Evolutionary conservation across 2,329 filamentous ascomycete genomes (phyloP).

Genomic region (Mariannaea sp.): DNA sequence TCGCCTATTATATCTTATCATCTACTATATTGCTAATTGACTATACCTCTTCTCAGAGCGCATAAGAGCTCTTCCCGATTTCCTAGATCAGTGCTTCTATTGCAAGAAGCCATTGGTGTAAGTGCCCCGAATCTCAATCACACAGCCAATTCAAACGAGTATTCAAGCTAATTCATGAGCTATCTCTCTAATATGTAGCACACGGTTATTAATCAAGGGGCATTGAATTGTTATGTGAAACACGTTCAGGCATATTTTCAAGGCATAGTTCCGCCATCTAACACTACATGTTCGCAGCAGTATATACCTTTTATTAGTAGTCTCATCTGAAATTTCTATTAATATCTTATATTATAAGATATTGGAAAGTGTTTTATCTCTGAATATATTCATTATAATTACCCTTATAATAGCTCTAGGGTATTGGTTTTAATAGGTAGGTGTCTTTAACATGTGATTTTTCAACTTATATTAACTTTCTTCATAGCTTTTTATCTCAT

Average conservation of each 20-base stretch:
- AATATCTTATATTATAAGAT: too few relatives aligned
- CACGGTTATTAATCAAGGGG: conserved; percentile 36
- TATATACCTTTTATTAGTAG: conserved; percentile 35
- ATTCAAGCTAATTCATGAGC: conserved; percentile 17
- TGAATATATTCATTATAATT: too few relatives aligned
- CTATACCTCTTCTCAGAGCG: conserved; percentile 30
- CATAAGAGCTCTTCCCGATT: conserved; percentile 38
- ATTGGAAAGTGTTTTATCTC: too few relatives aligned
- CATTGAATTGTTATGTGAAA: conserved; percentile 43
- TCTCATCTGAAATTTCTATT: neutral
- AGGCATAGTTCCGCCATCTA: conserved; percentile 40
- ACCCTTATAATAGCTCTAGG: too few relatives aligned
- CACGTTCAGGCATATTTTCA: conserved; percentile 45
- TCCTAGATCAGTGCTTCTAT: conserved; percentile 38
- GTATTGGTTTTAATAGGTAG: too few relatives aligned
- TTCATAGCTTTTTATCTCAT: too few relatives aligned
- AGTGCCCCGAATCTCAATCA: conserved; percentile 26
- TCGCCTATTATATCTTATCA: neutral
- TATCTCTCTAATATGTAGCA: conserved; percentile 35
- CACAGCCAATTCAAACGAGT: conserved; percentile 9
- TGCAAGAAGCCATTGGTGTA: conserved; percentile 43
- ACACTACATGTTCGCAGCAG: conserved; percentile 42
- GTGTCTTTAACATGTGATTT: too few relatives aligned
- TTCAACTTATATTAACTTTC: too few relatives aligned
- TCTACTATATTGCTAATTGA: conserved; percentile 15